Conservation (phyloP, 2,329 filamentous ascomycete species). For the Arthroderma sp. region DNA sequence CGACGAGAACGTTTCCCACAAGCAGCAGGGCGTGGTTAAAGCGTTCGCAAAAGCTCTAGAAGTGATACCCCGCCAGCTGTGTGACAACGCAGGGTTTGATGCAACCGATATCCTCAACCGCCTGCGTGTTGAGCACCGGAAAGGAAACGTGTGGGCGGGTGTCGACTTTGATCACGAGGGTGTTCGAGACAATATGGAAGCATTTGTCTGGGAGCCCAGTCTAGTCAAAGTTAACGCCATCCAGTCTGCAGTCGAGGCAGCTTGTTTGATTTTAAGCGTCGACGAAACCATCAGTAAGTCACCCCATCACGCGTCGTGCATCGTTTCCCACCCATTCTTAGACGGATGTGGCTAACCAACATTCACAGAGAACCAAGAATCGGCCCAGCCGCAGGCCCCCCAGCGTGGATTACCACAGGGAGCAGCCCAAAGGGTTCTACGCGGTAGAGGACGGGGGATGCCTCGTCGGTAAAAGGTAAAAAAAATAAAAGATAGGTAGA, state of each 20-base stretch:
- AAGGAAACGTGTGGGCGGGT: constrained; percentile 84
- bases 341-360: constrained; percentile 1
- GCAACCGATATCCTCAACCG: constrained; percentile 96
- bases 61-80: constrained; percentile 89
- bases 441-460: constrained; percentile 77
- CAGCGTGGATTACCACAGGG: constrained; percentile 60
- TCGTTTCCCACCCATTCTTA: not conserved
- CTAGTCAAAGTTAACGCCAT: constrained; percentile 96
- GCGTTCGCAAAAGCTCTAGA: constrained; percentile 94
- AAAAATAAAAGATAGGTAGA: not conserved
- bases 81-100: constrained; percentile 97
- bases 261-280: constrained; percentile 86
- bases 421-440: constrained; percentile 76
- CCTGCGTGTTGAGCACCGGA: constrained; percentile 88
- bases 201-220: constrained; percentile 94
- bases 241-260: constrained; percentile 87
- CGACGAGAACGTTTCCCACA: constrained; percentile 82
- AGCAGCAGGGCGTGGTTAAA: constrained; percentile 96
- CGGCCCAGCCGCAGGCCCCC: constrained; percentile 67
- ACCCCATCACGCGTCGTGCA: constrained; percentile 1
- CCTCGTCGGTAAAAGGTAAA: constrained; percentile 52
- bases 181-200: constrained; percentile 84
- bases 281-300: constrained; percentile 84
- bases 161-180: constrained; percentile 92
- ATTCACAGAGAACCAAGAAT: constrained; percentile 70